Percentiles rank a stretch among this genome's conserved stretches.
phyloP scores from a whole-genome alignment of 2,329 filamentous ascomycete genomes.

The Xylariaceae sp. region DNA sequence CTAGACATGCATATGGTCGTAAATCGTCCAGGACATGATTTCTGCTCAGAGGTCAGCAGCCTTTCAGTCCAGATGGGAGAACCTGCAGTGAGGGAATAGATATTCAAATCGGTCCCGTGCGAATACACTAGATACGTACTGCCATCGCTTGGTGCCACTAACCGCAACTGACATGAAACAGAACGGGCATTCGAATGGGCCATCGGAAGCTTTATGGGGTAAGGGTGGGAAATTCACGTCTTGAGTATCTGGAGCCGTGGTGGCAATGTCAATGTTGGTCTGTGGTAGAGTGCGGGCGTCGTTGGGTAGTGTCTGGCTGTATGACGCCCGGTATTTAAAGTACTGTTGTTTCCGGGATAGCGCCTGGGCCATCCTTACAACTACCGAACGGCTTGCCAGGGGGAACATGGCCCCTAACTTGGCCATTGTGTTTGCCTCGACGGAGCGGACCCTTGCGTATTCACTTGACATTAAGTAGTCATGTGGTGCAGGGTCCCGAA shows the following conservation, averaged over 20 bases:
- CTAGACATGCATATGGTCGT: slow-evolving; percentile 34
- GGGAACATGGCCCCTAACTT: slow-evolving; percentile 32
- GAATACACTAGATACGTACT: slow-evolving; percentile 18
- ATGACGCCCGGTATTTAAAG: slow-evolving; percentile 34
- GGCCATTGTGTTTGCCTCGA: slow-evolving; percentile 25
- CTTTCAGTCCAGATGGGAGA: neutral
- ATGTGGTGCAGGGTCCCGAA: slow-evolving; percentile 33
- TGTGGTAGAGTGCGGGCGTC: slow-evolving; percentile 19
- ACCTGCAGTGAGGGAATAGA: too few relatives aligned
- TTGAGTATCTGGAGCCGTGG: slow-evolving; percentile 17
- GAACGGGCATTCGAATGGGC: slow-evolving; percentile 36
- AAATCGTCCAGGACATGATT: slow-evolving; percentile 36
- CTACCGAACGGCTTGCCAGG: slow-evolving; percentile 6
- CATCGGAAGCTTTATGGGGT: slow-evolving; percentile 19
- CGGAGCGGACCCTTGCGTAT: slow-evolving; percentile 19
- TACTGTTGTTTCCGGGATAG: slow-evolving; percentile 33
- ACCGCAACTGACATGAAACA: slow-evolving; percentile 34
- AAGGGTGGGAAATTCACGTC: slow-evolving; percentile 20
- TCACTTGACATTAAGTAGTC: slow-evolving; percentile 26
- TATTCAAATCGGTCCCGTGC: too few relatives aligned
- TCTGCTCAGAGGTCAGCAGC: slow-evolving; percentile 13
- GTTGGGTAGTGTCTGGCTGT: slow-evolving; percentile 29
- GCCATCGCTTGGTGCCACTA: slow-evolving; percentile 27
- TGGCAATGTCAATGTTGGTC: slow-evolving; percentile 21
- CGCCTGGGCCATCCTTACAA: slow-evolving; percentile 27